These are phyloP conservation scores for Schwanniomyces occidentalis DNA, from an alignment of 805 yeast genomes.

Conservation along the genomic window DNA sequence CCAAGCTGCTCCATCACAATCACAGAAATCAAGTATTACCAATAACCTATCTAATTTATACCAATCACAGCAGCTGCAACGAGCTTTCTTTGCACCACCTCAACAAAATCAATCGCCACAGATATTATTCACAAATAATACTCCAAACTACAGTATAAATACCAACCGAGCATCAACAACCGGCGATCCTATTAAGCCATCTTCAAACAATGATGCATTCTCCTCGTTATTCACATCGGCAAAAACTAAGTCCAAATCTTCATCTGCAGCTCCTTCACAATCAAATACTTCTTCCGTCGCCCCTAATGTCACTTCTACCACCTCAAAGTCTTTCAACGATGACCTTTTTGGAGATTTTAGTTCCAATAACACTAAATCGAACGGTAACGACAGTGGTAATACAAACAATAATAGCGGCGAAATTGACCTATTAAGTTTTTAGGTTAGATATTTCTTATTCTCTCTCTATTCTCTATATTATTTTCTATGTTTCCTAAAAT, in stretches of 20 bases:
- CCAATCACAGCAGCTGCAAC: conserved; percentile 20
- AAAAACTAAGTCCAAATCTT: conserved; percentile 40
- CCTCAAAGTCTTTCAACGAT: conserved; percentile 6
- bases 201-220: conserved; percentile 61
- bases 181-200: conserved; percentile 42
- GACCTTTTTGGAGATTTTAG: conserved; percentile 35
- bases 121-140: conserved; percentile 4
- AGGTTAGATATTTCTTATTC: too few relatives aligned
- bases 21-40: conserved; percentile 14
- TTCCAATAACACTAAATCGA: conserved; percentile 18
- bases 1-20: conserved; percentile 60
- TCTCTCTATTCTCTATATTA: too few relatives aligned
- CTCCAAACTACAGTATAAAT: too few relatives aligned
- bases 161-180: conserved; percentile 16
- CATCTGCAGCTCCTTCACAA: conserved; percentile 16
- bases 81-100: conserved; percentile 8
- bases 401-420: conserved; percentile 31
- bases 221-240: conserved; percentile 70
- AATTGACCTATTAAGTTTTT: conserved; percentile 51
- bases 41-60: conserved; percentile 19
- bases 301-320: conserved; percentile 1
- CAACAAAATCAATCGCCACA: conserved; percentile 14
- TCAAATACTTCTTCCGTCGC: conserved; percentile 11
- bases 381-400: conserved; percentile 11
- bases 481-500: too few relatives aligned